A percentile compares a stretch with the other conserved stretches of the same genome.
These are phyloP conservation scores for Fraxinus anomala DNA, from an alignment of 257 asterid genomes.

Conservation along the genomic window DNA sequence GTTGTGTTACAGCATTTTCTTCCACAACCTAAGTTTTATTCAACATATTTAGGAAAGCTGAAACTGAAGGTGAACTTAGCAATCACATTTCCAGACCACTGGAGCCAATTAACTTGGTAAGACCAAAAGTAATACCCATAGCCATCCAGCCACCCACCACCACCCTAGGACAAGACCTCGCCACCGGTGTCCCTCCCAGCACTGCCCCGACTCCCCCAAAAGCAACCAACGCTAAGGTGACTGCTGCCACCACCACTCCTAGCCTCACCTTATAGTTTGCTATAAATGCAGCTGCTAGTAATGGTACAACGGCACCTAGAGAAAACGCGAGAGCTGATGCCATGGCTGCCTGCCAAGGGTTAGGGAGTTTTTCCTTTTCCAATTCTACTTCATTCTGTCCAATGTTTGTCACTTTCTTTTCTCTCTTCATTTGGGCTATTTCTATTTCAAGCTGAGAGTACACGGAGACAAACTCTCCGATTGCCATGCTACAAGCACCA, in stretches of 20 bases:
- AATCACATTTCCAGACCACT: slow-evolving; percentile 47
- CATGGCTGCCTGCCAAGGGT: slow-evolving; percentile 40
- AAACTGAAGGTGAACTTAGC: neutral
- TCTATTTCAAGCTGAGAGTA: slow-evolving; percentile 31
- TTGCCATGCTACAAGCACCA: slow-evolving; percentile 51
- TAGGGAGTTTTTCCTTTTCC: slow-evolving; percentile 36
- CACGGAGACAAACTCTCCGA: slow-evolving; percentile 41
- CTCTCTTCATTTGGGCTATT: slow-evolving; percentile 38
- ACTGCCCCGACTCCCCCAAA: slow-evolving; percentile 67
- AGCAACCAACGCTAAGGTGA: slow-evolving; percentile 52
- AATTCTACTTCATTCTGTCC: slow-evolving; percentile 2
- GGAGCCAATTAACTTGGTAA: slow-evolving; percentile 53
- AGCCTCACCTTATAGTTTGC: slow-evolving; percentile 47
- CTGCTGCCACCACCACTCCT: slow-evolving; percentile 50
- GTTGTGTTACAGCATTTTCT: no score
- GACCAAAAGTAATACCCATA: slow-evolving; percentile 76
- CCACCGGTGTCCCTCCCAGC: slow-evolving; percentile 50
- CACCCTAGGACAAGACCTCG: slow-evolving; percentile 51
- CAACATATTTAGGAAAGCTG: neutral
- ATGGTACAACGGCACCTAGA: slow-evolving; percentile 44
- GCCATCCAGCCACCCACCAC: slow-evolving; percentile 88
- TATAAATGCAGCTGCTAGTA: slow-evolving; percentile 46
- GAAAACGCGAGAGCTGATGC: slow-evolving; percentile 53
- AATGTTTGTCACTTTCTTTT: neutral
- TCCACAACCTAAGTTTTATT: neutral